Base-by-base conservation (phyloP, 208 protist genomes). In the Angomonas ambiguus region DNA sequence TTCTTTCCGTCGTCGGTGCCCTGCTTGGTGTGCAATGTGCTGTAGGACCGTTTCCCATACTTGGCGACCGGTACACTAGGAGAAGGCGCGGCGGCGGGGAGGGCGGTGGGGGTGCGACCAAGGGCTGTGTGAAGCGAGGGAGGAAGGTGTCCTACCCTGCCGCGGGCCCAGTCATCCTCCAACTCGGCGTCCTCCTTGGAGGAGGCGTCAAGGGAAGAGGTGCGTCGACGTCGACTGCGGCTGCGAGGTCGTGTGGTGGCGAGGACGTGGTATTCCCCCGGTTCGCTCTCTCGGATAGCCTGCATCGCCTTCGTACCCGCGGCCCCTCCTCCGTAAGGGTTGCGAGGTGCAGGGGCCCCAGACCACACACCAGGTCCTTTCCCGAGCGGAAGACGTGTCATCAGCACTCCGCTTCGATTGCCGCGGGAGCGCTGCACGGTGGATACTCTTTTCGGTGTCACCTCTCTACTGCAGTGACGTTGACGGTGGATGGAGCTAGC, bases 291-390 rank as follows among this genome's bases (percentile, higher is more conserved):
- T 20, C 48, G 35, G 22, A 53, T 24, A 3, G 68, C 67, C 4
- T 30, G 41, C 20, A 76, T 55, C 18, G 69, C 76, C 13, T 59
- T 60, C 25, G 55, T 35, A 8, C 51, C 69, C 8, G 2, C 31
- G 28, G 1, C 18, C 22, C 65, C 69, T 49, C 49, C 65, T 0
- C 63, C 73, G 56, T 72, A 86, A 8, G 77, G 77, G 45, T 71
- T 66, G 27, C 77, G 77, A 2, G 27, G 58, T 11, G 51, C 35
- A 24, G 42, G 41, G 5, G 27, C 22, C 49, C 53, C 66, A 41
- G 57, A 56, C 87, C 83, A 93, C 41, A 89, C 82, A 20, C 87
- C 87, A 2, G 87, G 83, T 1, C 81, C 87, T 3, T 73, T 62
- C 67, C 85, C 84, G 35, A 85, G 63, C 10, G 87, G 83, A 33